phyloP scores from a whole-genome alignment of 1,284 basidiomycete genomes.

The Ustilago vetiveriae region DNA sequence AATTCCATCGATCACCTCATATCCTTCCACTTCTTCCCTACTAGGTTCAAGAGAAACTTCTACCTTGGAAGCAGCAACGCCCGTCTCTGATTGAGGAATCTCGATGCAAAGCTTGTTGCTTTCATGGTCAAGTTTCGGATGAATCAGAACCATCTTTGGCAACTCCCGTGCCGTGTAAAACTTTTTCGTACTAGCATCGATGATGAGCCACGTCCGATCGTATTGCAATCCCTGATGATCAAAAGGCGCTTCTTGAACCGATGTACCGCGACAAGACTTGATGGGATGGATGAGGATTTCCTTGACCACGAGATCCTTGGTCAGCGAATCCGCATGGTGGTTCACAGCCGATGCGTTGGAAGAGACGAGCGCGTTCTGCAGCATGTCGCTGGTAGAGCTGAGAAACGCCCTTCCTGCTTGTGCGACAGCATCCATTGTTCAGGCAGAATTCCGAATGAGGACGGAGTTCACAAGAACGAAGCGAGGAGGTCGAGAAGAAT shows the following conservation, averaged over 20 bases:
- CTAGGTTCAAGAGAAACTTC: conserved; percentile 45
- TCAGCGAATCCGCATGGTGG: conserved; percentile 36
- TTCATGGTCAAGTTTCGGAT: conserved; percentile 41
- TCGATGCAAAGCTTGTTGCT: conserved; percentile 44
- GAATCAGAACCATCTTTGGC: conserved; percentile 61
- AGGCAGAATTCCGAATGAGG: too few species aligned
- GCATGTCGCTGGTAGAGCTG: conserved; percentile 38
- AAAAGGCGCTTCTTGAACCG: conserved; percentile 45
- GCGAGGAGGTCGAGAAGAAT: too few species aligned
- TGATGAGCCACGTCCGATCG: conserved; percentile 63
- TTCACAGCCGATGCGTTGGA: conserved; percentile 19
- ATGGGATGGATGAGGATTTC: conserved; percentile 59
- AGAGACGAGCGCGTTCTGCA: conserved; percentile 37
- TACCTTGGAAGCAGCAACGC: conserved; percentile 25
- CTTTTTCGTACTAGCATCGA: conserved; percentile 46
- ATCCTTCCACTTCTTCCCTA: conserved; percentile 23
- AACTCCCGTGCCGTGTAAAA: conserved; percentile 61
- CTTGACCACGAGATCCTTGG: conserved; percentile 38
- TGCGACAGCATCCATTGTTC: conserved; percentile 42
- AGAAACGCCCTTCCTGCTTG: conserved; percentile 27
- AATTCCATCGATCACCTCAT: conserved; percentile 52
- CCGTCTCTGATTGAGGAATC: conserved; percentile 50
- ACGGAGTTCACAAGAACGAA: too few species aligned
- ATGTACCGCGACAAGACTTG: conserved; percentile 59
- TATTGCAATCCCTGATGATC: conserved; percentile 53